Percentiles rank a stretch among this genome's conserved stretches.
phyloP scores from a whole-genome alignment of 148 eudicot genomes.

The Nepenthes mirabilis region DNA sequence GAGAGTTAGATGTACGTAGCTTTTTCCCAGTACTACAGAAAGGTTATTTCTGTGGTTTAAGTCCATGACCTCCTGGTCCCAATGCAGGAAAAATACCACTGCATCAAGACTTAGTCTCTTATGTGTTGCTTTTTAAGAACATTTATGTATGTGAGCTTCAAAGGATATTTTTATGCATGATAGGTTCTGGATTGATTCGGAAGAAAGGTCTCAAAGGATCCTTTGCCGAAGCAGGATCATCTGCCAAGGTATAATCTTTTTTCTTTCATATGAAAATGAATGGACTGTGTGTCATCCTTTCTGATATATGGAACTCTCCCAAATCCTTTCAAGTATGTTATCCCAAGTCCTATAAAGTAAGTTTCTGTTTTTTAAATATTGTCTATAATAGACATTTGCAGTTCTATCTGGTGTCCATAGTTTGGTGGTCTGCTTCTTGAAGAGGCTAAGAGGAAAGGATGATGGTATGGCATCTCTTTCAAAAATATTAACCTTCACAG shows the following conservation, averaged over 20 bases:
- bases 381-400: slow-evolving; percentile 66
- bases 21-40: too few relatives aligned
- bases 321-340: not conserved
- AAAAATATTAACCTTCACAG: not conserved
- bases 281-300: not conserved
- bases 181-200: slow-evolving; percentile 72
- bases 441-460: slow-evolving; percentile 84
- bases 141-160: too few relatives aligned
- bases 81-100: too few relatives aligned
- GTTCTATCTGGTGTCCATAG: slow-evolving; percentile 80
- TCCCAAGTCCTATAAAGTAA: not conserved
- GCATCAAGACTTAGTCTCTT: too few relatives aligned
- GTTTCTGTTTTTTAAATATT: not conserved
- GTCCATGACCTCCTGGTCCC: too few relatives aligned
- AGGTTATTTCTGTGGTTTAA: too few relatives aligned
- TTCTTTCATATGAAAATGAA: not conserved
- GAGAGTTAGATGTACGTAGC: too few relatives aligned
- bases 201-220: slow-evolving; percentile 86
- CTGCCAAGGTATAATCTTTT: slow-evolving; percentile 53
- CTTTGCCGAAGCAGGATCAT: slow-evolving; percentile 61
- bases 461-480: slow-evolving; percentile 35
- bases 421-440: slow-evolving; percentile 73
- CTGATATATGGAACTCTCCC: not conserved
- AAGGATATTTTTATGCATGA: not conserved
- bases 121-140: too few relatives aligned